These are phyloP conservation scores for Paracoccidioides lutzii DNA, from an alignment of 2,329 filamentous ascomycete genomes.

Conservation along the genomic window DNA sequence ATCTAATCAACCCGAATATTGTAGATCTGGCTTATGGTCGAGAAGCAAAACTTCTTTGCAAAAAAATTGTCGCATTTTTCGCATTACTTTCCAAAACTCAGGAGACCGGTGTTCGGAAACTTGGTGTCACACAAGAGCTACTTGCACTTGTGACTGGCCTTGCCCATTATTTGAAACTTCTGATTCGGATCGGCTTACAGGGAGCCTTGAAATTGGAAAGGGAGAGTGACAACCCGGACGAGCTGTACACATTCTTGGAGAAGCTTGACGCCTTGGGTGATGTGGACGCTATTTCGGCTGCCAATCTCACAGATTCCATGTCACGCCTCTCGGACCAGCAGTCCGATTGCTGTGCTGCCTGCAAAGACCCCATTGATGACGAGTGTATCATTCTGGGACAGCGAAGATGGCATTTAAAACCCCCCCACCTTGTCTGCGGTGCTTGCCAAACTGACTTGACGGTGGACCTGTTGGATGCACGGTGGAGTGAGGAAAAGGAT, in stretches of 20 bases:
- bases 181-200: constrained; percentile 93
- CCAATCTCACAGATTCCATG: constrained; percentile 54
- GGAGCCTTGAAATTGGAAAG: constrained; percentile 83
- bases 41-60: constrained; percentile 98
- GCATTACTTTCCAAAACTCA: constrained; percentile 88
- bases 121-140: constrained; percentile 95
- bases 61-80: constrained; percentile 98
- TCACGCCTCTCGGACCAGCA: constrained; percentile 57
- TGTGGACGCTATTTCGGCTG: constrained; percentile 54
- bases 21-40: constrained; percentile 77
- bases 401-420: constrained; percentile 65
- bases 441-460: constrained; percentile 65
- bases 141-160: constrained; percentile 92
- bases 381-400: constrained; percentile 69
- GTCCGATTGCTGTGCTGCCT: constrained; percentile 73
- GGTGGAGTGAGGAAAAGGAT: constrained; percentile 55
- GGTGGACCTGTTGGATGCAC: constrained; percentile 53
- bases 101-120: constrained; percentile 74
- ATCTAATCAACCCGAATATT: constrained; percentile 10
- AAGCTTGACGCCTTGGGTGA: constrained; percentile 74
- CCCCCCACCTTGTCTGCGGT: constrained; percentile 53
- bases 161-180: constrained; percentile 91
- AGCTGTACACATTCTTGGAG: constrained; percentile 69
- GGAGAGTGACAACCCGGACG: constrained; percentile 60
- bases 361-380: constrained; percentile 82